These are phyloP conservation scores for Talaromyces proteolyticus DNA, from an alignment of 495 filamentous ascomycete genomes.

Conservation along the genomic window DNA sequence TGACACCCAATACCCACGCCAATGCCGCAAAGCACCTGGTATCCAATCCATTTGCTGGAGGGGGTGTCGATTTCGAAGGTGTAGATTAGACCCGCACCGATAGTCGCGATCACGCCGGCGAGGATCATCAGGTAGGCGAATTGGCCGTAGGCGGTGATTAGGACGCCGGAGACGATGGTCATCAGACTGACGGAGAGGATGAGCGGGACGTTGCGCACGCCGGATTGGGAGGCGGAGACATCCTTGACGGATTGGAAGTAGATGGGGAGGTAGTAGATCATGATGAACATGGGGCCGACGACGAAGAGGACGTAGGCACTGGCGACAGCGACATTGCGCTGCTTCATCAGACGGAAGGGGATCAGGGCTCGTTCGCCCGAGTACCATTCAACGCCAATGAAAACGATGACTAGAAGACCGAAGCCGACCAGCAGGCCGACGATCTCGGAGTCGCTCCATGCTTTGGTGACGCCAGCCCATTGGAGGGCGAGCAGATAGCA, in stretches of 20 bases:
- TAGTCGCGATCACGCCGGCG: constrained; percentile 39
- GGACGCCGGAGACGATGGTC: constrained; percentile 45
- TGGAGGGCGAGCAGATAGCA: constrained; percentile 34
- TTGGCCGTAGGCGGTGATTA: constrained; percentile 53
- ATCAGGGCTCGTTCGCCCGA: constrained; percentile 21
- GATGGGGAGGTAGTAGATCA: constrained; percentile 45
- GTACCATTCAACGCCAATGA: constrained; percentile 17
- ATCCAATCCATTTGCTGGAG: constrained; percentile 30
- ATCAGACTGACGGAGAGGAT: constrained; percentile 48
- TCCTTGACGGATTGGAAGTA: constrained; percentile 69
- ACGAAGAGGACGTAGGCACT: constrained; percentile 19
- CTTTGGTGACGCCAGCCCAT: constrained; percentile 26
- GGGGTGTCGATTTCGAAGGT: constrained; percentile 17
- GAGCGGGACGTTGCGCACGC: constrained; percentile 61
- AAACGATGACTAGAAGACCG: constrained; percentile 16
- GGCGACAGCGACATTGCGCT: constrained; percentile 15
- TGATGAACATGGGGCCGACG: constrained; percentile 12
- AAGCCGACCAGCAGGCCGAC: constrained; percentile 30
- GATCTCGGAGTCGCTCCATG: constrained; percentile 23
- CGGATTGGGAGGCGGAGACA: constrained; percentile 53
- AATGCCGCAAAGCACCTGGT: constrained; percentile 29
- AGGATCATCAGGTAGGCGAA: constrained; percentile 53
- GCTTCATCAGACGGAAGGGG: constrained; percentile 10
- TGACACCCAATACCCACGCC: constrained; percentile 24
- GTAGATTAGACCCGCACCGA: constrained; percentile 52